phyloP scores from a whole-genome alignment of 495 filamentous ascomycete species.

The Bryoglossum gracile region DNA sequence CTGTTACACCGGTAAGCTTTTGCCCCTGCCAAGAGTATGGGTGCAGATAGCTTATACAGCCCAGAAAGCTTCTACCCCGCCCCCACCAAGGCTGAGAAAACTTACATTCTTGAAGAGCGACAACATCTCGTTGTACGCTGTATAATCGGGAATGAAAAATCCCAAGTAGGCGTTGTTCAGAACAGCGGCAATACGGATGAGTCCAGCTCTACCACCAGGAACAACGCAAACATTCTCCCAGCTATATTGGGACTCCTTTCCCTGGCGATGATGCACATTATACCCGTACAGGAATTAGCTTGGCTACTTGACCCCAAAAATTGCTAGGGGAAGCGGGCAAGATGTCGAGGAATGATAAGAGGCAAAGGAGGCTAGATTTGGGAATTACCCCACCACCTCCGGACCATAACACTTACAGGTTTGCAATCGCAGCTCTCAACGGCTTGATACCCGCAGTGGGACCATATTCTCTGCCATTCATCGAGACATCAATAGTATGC shows the following conservation, averaged over 20 bases:
- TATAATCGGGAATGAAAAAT: slow-evolving; percentile 75
- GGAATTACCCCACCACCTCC: too few species aligned
- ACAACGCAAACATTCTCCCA: slow-evolving; percentile 99
- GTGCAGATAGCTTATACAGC: background rate
- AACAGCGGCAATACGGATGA: slow-evolving; percentile 92
- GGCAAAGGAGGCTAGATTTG: too few species aligned
- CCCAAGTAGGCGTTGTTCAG: slow-evolving; percentile 85
- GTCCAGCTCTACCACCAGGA: slow-evolving; percentile 82
- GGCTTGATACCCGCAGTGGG: slow-evolving; percentile 92
- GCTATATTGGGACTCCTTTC: slow-evolving; percentile 85
- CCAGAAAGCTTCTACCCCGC: background rate
- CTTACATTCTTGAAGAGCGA: slow-evolving; percentile 41
- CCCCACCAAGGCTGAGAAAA: background rate
- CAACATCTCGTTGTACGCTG: slow-evolving; percentile 94
- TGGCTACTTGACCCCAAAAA: too few species aligned
- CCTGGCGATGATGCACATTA: slow-evolving; percentile 84
- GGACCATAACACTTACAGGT: too few species aligned
- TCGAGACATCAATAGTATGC: slow-evolving; percentile 66
- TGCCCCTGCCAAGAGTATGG: slow-evolving; percentile 1
- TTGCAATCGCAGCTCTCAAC: slow-evolving; percentile 80
- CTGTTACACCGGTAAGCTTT: slow-evolving; percentile 32
- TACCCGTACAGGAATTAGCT: too few species aligned
- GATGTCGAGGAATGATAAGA: too few species aligned
- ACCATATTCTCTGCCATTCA: slow-evolving; percentile 78
- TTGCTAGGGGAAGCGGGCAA: too few species aligned